A percentile compares a stretch with the other conserved stretches of the same genome.
Conservation (phyloP, 2,329 filamentous ascomycete genomes). For the Cladophialophora chaetospira region DNA sequence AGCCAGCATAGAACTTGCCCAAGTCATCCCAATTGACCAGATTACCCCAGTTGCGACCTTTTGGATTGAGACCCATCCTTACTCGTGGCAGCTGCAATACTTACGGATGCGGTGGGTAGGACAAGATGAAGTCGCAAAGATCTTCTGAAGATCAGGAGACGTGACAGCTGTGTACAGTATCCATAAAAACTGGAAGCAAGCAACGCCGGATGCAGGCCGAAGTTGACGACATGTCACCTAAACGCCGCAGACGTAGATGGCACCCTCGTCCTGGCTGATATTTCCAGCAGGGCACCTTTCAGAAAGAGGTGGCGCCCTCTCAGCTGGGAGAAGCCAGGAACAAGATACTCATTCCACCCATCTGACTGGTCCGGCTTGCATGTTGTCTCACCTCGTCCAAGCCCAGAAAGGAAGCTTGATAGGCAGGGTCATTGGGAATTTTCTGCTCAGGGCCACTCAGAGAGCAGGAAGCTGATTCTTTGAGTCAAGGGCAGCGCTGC, state of each 20-base stretch:
- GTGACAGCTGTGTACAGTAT: neutral
- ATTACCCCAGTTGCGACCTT: conserved; percentile 1
- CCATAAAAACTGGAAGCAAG: neutral
- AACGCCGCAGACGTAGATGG: neutral
- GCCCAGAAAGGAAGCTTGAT: no score
- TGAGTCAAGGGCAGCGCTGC: no score
- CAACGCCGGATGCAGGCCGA: neutral
- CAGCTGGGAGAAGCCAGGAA: neutral
- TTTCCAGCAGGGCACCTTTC: neutral
- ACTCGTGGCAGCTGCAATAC: neutral
- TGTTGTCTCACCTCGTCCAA: neutral
- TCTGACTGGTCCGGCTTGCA: neutral
- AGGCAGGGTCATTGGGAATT: no score
- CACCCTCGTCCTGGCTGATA: neutral
- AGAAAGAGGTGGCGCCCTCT: neutral
- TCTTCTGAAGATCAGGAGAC: neutral
- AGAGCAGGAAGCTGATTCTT: no score
- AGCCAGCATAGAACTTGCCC: conserved; percentile 2
- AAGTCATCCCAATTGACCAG: conserved; percentile 10
- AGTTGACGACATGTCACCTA: neutral
- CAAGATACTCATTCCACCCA: neutral
- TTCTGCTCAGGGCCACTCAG: no score
- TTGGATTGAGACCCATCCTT: conserved; percentile 1
- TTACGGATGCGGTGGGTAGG: neutral
- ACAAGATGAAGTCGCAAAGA: neutral